These are phyloP conservation scores for Mycena rebaudengoi DNA, from an alignment of 768 basidiomycete species.

Conservation along the genomic window DNA sequence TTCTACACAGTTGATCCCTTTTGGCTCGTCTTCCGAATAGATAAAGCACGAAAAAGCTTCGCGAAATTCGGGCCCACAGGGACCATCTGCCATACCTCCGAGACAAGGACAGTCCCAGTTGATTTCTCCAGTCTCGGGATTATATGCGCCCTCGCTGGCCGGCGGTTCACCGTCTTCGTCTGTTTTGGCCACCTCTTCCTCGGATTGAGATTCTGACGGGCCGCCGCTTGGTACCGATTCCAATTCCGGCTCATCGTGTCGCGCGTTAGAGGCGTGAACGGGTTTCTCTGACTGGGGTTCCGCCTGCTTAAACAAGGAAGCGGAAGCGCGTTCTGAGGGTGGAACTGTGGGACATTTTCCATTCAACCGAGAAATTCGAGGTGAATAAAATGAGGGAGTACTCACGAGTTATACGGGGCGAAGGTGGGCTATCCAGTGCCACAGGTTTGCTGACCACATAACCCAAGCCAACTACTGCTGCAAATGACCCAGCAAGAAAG, in stretches of 20 bases:
- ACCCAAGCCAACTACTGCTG: constrained; percentile 9
- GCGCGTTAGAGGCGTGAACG: not conserved
- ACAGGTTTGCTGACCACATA: too few species aligned
- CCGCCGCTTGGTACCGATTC: constrained; percentile 5
- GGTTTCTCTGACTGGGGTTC: too few species aligned
- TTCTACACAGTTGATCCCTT: constrained; percentile 97
- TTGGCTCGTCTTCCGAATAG: constrained; percentile 92
- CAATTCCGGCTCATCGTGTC: not conserved
- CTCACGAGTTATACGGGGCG: constrained; percentile 1
- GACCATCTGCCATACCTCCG: constrained; percentile 98
- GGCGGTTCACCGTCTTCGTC: constrained; percentile 32
- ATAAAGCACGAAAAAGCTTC: constrained; percentile 98
- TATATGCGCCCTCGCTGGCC: constrained; percentile 68
- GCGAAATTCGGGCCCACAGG: constrained; percentile 92
- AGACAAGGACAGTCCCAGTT: constrained; percentile 99
- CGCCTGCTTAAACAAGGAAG: too few species aligned
- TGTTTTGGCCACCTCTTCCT: not conserved
- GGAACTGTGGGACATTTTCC: too few species aligned
- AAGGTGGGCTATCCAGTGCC: constrained; percentile 1
- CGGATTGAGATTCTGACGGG: not conserved
- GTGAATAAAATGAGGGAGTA: not conserved
- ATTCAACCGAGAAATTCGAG: too few species aligned
- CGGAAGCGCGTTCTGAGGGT: too few species aligned
- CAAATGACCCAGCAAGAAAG: constrained; percentile 10
- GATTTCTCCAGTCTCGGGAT: constrained; percentile 98